Evolutionary conservation across 2,329 filamentous ascomycete species (phyloP), one percentile per base, ranked within the genome.

Genomic region (Karstenula rhodostoma): DNA sequence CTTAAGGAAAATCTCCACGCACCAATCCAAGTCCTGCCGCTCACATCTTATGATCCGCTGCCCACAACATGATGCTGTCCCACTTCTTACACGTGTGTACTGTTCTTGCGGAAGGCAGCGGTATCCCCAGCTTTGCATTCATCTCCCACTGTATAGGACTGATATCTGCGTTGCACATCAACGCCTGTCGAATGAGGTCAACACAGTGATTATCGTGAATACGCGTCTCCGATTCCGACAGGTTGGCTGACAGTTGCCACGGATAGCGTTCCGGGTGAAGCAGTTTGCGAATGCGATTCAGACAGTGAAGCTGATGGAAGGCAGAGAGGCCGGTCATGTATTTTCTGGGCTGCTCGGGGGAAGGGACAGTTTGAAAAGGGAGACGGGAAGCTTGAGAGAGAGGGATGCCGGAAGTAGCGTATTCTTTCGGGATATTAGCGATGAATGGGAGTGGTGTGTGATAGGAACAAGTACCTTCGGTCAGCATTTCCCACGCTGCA

Each of bases 111-210:
- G 15, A 23, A 23, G 44, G 44, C 17, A 47, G 22, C 44, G 44
- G 19, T 17, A 27, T 27, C 22, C 44, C 44, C 44, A 47, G 17
- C 17, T 27, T 47, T 22, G 13, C 22, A 47, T 47, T 27, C 44
- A 47, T 27, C 44, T 25, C 44, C 44, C 44, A 47, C 44, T 47
- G 44, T 25, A 47, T 47, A 4, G 44, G 44, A 15, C 44, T 47
- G 25, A 47, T 47, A 47, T 47, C 44, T 27, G 44, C 44, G 13
- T 15, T 27, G 25, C 44, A 47, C 44, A 47, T 47, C 19, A 47
- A 10, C 44, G 44, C 19, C 44, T 47, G 44, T 15, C 44, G 44
- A 10, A 47, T 47, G 10, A 47, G 25, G 17, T 47, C 44, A 13
- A 47, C 44, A 15, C 44, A 47, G 17, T 47, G 44, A 7, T 27